Evolutionary conservation across 306 rosid species (phyloP), one percentile per base, ranked within the genome.

Genomic region (Argentina anserina): DNA sequence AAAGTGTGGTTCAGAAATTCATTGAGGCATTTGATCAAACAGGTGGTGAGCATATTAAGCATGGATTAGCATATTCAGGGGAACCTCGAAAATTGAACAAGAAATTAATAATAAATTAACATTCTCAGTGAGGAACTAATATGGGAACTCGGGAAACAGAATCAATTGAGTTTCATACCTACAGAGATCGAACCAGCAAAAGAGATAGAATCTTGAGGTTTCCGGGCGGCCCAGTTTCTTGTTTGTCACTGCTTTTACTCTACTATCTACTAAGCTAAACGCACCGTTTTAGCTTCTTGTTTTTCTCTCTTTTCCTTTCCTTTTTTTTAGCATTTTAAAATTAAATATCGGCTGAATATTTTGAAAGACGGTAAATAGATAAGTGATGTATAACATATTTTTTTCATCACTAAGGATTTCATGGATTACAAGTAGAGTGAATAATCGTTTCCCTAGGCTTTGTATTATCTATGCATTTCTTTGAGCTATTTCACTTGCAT

Each of bases 21-120:
- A 18, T 29, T 34, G 33, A 66, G 7, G 82, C 82, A 47, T 74
- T 74, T 49, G 49, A 61, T 10, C 78, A 17, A 79, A 74, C 75
- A 74, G 21, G 25, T 60, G 13, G 39, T 23, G 67, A 41, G 66
- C 70, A 13, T 33, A 0, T n/a, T 28, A 55, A 36, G 28, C 66
- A 25, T 21, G 62, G 23, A 39, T 4, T 37, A 50, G 29, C 4
- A 0, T 18, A 23, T 7, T 7, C 10, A 2, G 6, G 18, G 1
- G 2, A 10, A 7, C n/a, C n/a, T 13, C 43, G 39, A 13, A 39
- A 20, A 29, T 15, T 52, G 64, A 59, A 67, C 26, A 18, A 9
- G 8, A 10, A 41, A 20, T 12, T 58, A 41, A 14, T 2, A 7
- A 8, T 5, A 14, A 71, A n/a, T n/a, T 14, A 42, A 3, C 6